Evolutionary conservation across 805 yeast genomes (phyloP), one percentile per base, ranked within the genome.

Genomic region (Candida sonorensis): DNA sequence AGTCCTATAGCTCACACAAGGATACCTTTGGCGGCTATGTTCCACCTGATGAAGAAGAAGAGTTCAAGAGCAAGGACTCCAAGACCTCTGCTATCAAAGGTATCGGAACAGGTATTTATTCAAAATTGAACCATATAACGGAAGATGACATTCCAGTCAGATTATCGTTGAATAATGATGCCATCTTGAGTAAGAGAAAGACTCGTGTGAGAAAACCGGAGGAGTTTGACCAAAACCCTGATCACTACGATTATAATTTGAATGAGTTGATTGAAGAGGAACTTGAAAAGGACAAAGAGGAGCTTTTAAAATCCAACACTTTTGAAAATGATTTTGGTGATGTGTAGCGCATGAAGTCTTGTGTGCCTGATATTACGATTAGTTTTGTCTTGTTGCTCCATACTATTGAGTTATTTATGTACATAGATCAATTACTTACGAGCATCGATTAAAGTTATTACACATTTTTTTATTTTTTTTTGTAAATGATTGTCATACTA

Each of bases 241-340:
- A 66, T 40, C 48, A 41, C 2, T 70, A 55, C 47, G 76, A 70
- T 42, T 70, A 59, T 37, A 72, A 68, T 38, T 43, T 70, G 17
- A 65, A 70, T 38, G 73, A 69, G 10, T 51, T 70, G 30, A 68
- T 70, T 18, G 46, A 55, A 14, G 58, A 60, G 26, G 64, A 60
- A 34, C 35, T 44, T 10, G 44, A 34, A 15, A 45, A 43, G 5
- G 64, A 59, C 23, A 34, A 29, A 25, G 18, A 31, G 18, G 31
- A 48, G 34, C 30, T 36, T n/a, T 21, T 15, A 15, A 21, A 23
- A 22, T 24, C 23, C 10, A 19, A 20, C 3, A 12, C 16, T 12
- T 23, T 25, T 19, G 22, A 10, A 8, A 28, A 22, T 19, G 32
- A 23, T 9, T 26, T 22, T 19, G 28, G 31, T 3, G 36, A 36